Conservation (phyloP, 805 yeast genomes). For the Nakazawaea holstii region DNA sequence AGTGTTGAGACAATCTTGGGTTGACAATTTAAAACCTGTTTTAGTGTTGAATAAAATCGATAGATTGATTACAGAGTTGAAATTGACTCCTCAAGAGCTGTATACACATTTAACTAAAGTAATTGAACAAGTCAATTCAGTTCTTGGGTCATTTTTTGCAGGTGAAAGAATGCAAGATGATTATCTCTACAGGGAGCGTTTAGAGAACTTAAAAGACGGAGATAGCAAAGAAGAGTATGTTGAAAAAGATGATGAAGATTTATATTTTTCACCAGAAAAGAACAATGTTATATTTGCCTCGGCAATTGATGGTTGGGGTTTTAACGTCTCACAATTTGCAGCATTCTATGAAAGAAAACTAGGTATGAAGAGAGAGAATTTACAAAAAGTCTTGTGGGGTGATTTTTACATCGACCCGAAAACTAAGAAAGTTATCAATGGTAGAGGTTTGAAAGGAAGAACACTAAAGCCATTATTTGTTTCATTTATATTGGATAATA, state of each 20-base stretch:
- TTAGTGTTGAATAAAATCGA: slow-evolving; percentile 90
- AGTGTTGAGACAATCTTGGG: slow-evolving; percentile 93
- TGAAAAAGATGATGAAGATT: slow-evolving; percentile 73
- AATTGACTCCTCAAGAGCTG: slow-evolving; percentile 79
- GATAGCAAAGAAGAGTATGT: slow-evolving; percentile 42
- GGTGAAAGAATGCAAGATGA: slow-evolving; percentile 93
- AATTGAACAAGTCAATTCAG: slow-evolving; percentile 92
- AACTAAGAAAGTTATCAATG: slow-evolving; percentile 72
- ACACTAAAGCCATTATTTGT: slow-evolving; percentile 77
- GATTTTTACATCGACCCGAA: slow-evolving; percentile 87
- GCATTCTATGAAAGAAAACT: slow-evolving; percentile 78
- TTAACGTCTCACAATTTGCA: slow-evolving; percentile 83
- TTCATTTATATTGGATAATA: slow-evolving; percentile 76
- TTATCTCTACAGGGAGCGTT: slow-evolving; percentile 63
- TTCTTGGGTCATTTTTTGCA: slow-evolving; percentile 86
- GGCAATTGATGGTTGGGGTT: slow-evolving; percentile 98
- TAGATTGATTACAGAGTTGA: slow-evolving; percentile 75
- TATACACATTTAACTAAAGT: slow-evolving; percentile 71
- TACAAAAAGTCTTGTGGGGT: slow-evolving; percentile 93
- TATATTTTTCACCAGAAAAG: slow-evolving; percentile 81
- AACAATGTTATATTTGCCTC: slow-evolving; percentile 87
- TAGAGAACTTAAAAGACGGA: slow-evolving; percentile 32
- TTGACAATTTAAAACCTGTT: slow-evolving; percentile 82
- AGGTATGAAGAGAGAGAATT: slow-evolving; percentile 74
- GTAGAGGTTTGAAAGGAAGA: slow-evolving; percentile 58